A percentile compares a stretch with the other conserved stretches of the same genome.
phyloP scores from a whole-genome alignment of 2,329 filamentous ascomycete species.

The Alternaria sp. region DNA sequence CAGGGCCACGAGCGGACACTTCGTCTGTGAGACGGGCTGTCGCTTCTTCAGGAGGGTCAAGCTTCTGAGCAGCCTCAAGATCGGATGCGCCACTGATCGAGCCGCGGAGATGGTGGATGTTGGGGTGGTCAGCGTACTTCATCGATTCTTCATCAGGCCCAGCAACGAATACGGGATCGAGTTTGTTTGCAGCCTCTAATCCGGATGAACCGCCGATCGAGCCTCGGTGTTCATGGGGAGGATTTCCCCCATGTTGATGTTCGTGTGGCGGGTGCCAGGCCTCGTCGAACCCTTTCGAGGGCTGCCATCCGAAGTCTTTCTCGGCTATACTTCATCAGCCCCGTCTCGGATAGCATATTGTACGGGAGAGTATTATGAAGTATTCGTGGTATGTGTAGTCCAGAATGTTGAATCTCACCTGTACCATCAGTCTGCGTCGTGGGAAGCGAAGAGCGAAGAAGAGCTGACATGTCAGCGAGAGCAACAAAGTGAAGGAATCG shows the following conservation, averaged over 20 bases:
- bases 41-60: conserved; percentile 17
- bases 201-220: conserved; percentile 18
- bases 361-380: background rate
- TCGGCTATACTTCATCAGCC: conserved; percentile 3
- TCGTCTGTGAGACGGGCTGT: background rate
- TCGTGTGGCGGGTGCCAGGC: conserved; percentile 2
- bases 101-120: conserved; percentile 18
- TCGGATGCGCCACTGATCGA: conserved; percentile 18
- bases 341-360: background rate
- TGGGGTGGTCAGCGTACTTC: conserved; percentile 14
- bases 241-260: conserved; percentile 3
- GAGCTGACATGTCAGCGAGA: conserved; percentile 17
- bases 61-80: conserved; percentile 18
- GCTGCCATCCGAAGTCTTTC: conserved; percentile 8
- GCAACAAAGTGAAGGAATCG: background rate
- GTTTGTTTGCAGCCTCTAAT: conserved; percentile 23
- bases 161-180: conserved; percentile 21
- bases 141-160: conserved; percentile 14
- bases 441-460: background rate
- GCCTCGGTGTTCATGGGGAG: conserved; percentile 24
- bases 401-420: conserved; percentile 6
- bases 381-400: background rate
- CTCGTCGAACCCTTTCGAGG: conserved; percentile 9
- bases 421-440: conserved; percentile 18
- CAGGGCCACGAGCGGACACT: conserved; percentile 8